Evolutionary conservation across 805 yeast species (phyloP), one percentile per base, ranked within the genome.

Genomic region (Candida bentonensis): DNA sequence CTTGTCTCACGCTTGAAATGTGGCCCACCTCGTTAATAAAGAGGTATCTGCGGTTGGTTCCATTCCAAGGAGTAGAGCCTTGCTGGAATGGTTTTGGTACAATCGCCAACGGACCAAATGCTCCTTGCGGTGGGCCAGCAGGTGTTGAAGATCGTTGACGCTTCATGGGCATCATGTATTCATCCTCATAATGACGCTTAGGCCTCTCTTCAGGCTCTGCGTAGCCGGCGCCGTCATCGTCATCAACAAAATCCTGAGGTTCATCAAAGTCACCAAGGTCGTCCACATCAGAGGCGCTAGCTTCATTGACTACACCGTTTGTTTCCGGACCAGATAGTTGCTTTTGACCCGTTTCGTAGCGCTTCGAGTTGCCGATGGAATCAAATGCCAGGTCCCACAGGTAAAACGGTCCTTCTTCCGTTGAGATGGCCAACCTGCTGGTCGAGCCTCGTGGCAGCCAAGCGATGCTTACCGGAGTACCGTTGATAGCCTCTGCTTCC

Each of bases 31-130:
- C 68, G 53, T 84, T 84, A 71, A 88, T 84, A 20, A 86, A 76
- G 34, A 89, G 62, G 54, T 86, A 88, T 44, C 95, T 69, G 60
- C 89, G 73, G 43, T 76, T 74, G 43, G 65, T 63, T n/a, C n/a
- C n/a, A 25, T 62, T 61, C 81, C 88, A 87, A 0, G 95, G 95
- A 0, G 97, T 89, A 4, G 82, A 74, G 1, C 97, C 97, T 1
- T 85, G 82, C 2, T 94, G 85, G 52, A 78, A 81, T 0, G 96
- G 88, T 40, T 63, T 43, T 13, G 40, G 40, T 44, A 46, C 3
- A 2, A 25, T 33, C 47, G 2, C 36, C 20, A 30, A 13, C 5
- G 36, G 36, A 7, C 36, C 36, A 30, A 30, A 30, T 11, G 36
- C 36, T 9, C 36, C 36, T 30, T 13, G 20, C 7, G 36, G 36